Evolutionary conservation across 2,329 filamentous ascomycete genomes (phyloP).

Genomic region (Ceratocystis eucalypticola): DNA sequence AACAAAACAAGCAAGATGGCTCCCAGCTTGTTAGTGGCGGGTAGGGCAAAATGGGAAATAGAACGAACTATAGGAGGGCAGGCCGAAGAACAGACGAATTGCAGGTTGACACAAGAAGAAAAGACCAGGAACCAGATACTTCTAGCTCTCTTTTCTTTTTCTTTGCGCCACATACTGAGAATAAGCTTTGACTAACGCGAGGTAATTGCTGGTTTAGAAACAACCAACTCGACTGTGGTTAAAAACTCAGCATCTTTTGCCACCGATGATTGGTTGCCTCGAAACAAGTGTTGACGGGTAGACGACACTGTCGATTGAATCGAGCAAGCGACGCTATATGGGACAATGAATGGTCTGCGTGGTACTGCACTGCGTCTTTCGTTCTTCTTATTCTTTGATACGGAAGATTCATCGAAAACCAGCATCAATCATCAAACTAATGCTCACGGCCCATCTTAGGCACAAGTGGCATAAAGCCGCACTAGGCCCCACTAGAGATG

Average conservation of each 20-base stretch:
- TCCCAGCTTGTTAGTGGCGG: not conserved
- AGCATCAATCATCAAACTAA: not conserved
- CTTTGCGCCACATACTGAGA: not conserved
- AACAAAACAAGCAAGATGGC: not conserved
- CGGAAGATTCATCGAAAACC: not conserved
- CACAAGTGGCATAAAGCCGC: not conserved
- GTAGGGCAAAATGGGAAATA: not conserved
- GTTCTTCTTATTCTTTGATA: not conserved
- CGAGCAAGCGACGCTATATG: not conserved
- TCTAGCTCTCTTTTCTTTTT: not conserved
- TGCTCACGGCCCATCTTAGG: not conserved
- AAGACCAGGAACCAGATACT: not conserved
- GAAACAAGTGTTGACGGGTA: not conserved
- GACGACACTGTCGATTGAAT: no score
- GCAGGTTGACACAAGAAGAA: not conserved
- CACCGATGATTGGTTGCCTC: not conserved
- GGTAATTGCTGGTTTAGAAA: not conserved
- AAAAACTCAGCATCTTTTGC: not conserved
- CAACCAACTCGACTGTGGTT: not conserved
- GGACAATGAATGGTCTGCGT: not conserved
- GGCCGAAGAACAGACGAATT: not conserved
- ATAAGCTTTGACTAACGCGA: slow-evolving; percentile 1
- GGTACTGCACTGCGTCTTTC: not conserved
- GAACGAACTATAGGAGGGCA: not conserved
- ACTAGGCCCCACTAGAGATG: not conserved